These are phyloP conservation scores for Eucalyptus lansdowneana DNA, from an alignment of 345 rosid genomes.

Conservation along the genomic window DNA sequence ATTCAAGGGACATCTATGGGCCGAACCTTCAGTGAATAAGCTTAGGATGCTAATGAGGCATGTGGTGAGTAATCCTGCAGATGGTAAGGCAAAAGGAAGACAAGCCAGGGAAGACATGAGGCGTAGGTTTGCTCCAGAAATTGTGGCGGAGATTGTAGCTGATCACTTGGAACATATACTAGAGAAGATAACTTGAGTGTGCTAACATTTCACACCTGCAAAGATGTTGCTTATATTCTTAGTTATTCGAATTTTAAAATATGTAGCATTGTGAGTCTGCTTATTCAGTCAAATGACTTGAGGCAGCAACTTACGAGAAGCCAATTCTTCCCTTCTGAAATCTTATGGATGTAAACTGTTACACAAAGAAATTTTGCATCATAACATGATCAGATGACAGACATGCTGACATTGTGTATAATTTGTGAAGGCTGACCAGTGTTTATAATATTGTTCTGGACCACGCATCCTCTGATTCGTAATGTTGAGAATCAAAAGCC, in stretches of 20 bases:
- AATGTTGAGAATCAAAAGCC: not conserved
- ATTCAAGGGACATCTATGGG: constrained; percentile 71
- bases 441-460: not conserved
- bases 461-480: not conserved
- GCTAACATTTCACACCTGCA: not conserved
- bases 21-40: constrained; percentile 58
- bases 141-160: constrained; percentile 46
- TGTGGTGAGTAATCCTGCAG: constrained; percentile 32
- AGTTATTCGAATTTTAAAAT: not conserved
- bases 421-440: not conserved
- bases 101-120: constrained; percentile 69
- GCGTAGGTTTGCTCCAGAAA: constrained; percentile 52
- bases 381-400: not conserved
- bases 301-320: not conserved
- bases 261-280: not conserved
- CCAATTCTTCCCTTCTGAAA: not conserved
- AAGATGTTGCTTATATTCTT: not conserved
- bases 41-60: constrained; percentile 54
- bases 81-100: constrained; percentile 45
- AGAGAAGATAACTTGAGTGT: constrained; percentile 2
- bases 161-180: constrained; percentile 23
- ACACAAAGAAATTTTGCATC: not conserved
- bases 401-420: not conserved
- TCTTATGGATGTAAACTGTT: not conserved
- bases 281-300: not conserved